Conservation (phyloP, 2,329 filamentous ascomycete species). For the Fusarium lyarnte region DNA sequence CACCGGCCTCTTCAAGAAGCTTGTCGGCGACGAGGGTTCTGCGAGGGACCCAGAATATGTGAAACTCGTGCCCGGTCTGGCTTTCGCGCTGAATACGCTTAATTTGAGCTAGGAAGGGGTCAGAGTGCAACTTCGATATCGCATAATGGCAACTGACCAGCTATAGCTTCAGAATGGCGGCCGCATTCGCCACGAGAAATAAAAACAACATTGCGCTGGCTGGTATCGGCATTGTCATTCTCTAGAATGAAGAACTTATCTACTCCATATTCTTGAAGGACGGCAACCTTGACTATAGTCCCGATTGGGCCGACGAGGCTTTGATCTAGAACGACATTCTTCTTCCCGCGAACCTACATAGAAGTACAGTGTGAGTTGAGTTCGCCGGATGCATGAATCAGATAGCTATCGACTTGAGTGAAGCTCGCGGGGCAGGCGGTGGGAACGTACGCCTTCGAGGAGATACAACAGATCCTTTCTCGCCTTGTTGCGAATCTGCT, state of each 20-base stretch:
- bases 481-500: constrained; percentile 81
- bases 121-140: constrained; percentile 2
- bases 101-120: constrained; percentile 78
- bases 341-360: constrained; percentile 92
- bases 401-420: background rate
- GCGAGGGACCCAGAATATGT: constrained; percentile 94
- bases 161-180: constrained; percentile 83
- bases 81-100: constrained; percentile 88
- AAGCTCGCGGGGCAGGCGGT: constrained; percentile 26
- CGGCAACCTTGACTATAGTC: constrained; percentile 93
- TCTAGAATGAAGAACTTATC: constrained; percentile 98
- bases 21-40: constrained; percentile 92
- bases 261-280: constrained; percentile 95
- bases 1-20: constrained; percentile 89
- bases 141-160: constrained; percentile 69
- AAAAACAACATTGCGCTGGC: constrained; percentile 94
- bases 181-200: constrained; percentile 90
- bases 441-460: constrained; percentile 87
- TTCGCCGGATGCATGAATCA: background rate
- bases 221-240: constrained; percentile 93
- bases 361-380: constrained; percentile 21
- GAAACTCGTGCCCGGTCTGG: constrained; percentile 93
- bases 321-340: constrained; percentile 95
- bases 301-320: constrained; percentile 89
- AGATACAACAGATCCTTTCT: constrained; percentile 90